Evolutionary conservation across 257 asterid species (phyloP).

Genomic region (Datura wrightii): DNA sequence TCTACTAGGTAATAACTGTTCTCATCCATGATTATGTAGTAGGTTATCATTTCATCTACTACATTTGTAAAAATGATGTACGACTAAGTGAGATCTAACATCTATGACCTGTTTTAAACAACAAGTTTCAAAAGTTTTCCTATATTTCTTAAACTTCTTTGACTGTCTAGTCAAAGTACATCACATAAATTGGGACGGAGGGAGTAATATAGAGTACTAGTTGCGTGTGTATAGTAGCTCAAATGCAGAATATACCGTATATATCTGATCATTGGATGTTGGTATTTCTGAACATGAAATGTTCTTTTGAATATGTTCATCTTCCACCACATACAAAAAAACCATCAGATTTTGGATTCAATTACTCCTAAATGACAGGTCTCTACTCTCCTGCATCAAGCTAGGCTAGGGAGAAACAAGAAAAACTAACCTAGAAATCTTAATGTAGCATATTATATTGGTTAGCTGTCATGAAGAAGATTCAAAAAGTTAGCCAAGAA

Average conservation of each 20-base stretch:
- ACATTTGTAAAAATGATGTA: neutral
- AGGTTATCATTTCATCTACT: neutral
- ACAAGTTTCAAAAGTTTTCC: too few relatives aligned
- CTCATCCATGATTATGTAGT: neutral
- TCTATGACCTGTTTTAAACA: too few relatives aligned
- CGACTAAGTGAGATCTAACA: neutral
- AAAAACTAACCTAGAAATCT: conserved; percentile 8
- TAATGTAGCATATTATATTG: neutral
- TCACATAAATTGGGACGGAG: too few relatives aligned
- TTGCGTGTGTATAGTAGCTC: neutral
- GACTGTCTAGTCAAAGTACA: too few relatives aligned
- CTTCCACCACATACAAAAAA: neutral
- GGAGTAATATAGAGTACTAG: neutral
- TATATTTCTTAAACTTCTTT: too few relatives aligned
- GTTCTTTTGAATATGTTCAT: neutral
- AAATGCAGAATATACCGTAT: neutral
- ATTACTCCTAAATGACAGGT: conserved; percentile 19
- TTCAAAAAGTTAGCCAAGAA: conserved; percentile 24
- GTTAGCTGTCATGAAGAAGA: conserved; percentile 24
- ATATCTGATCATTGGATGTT: too few relatives aligned
- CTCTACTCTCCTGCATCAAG: neutral
- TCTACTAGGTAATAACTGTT: neutral
- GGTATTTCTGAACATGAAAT: neutral
- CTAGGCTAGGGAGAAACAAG: conserved; percentile 1
- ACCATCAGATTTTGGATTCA: neutral